Evolutionary conservation across 2,329 filamentous ascomycete species (phyloP).

Genomic region (Xylariaceae sp.): DNA sequence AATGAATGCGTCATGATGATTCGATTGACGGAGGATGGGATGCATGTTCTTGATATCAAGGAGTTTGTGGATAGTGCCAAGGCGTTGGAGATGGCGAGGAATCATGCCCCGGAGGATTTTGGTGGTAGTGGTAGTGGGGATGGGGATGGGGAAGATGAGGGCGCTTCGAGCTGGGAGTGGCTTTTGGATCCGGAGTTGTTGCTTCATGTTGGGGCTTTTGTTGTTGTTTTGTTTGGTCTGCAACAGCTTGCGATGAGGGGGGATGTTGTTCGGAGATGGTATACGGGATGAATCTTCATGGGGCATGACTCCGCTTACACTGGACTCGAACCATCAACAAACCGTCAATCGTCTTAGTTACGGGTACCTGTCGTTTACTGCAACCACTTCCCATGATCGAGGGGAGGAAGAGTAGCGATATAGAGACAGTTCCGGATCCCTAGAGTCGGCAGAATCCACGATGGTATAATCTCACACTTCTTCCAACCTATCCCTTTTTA

Average conservation of each 20-base stretch:
- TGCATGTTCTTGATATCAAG: conserved; percentile 24
- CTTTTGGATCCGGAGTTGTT: neutral
- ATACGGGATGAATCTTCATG: neutral
- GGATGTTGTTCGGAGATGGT: neutral
- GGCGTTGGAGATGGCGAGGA: conserved; percentile 33
- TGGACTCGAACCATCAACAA: too few species aligned
- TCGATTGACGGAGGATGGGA: conserved; percentile 26
- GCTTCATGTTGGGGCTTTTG: conserved; percentile 1
- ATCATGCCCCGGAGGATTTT: conserved; percentile 30
- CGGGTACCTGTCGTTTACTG: too few species aligned
- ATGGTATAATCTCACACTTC: too few species aligned
- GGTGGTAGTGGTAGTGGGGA: conserved; percentile 4
- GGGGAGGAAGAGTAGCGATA: too few species aligned
- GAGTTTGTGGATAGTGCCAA: conserved; percentile 41
- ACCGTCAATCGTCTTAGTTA: too few species aligned
- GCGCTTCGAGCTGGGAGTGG: neutral
- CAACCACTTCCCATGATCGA: too few species aligned
- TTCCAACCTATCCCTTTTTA: too few species aligned
- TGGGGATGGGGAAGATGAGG: neutral
- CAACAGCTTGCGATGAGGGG: neutral
- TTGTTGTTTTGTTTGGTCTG: neutral
- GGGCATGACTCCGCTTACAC: too few species aligned
- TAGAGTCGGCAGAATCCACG: too few species aligned
- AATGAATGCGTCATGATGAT: conserved; percentile 35
- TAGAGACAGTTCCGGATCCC: too few species aligned